Percentiles rank a stretch among this genome's conserved stretches.
phyloP scores from a whole-genome alignment of 768 basidiomycete genomes.

The Multifurca ochricompacta region DNA sequence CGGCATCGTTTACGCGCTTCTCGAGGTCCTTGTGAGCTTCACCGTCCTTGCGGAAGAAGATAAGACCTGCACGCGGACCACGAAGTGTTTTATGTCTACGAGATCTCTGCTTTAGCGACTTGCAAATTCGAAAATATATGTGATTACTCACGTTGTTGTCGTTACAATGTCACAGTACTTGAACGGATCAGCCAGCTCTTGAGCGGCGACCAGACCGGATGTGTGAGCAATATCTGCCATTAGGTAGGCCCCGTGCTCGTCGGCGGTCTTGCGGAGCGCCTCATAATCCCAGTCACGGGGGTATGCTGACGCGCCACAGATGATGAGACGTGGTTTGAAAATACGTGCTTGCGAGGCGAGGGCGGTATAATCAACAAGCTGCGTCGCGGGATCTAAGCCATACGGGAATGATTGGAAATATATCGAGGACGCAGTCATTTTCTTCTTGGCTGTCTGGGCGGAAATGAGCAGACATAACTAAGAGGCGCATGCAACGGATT shows the following conservation, averaged over 20 bases:
- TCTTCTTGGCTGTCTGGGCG: constrained; percentile 89
- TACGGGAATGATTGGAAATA: constrained; percentile 99
- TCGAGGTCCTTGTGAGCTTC: constrained; percentile 79
- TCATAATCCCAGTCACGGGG: constrained; percentile 98
- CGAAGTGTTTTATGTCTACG: constrained; percentile 94
- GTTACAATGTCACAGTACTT: constrained; percentile 96
- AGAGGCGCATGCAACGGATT: not conserved
- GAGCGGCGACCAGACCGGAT: constrained; percentile 88
- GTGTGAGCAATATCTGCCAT: constrained; percentile 99
- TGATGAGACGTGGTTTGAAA: constrained; percentile 91
- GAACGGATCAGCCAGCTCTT: constrained; percentile 86
- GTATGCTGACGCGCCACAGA: constrained; percentile 98
- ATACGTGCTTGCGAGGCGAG: constrained; percentile 82
- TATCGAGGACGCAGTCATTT: constrained; percentile 99
- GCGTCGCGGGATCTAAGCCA: constrained; percentile 68
- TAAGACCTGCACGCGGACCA: constrained; percentile 93
- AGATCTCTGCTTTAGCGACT: not conserved
- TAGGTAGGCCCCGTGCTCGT: constrained; percentile 84
- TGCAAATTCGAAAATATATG: not conserved
- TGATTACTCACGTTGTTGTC: constrained; percentile 73
- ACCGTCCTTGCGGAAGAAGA: constrained; percentile 96
- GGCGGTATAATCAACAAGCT: constrained; percentile 81
- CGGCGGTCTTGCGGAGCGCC: constrained; percentile 68
- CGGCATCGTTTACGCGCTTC: constrained; percentile 95
- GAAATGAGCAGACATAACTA: not conserved